Evolutionary conservation across 306 rosid species (phyloP).

Genomic region (Mimosa pudica): DNA sequence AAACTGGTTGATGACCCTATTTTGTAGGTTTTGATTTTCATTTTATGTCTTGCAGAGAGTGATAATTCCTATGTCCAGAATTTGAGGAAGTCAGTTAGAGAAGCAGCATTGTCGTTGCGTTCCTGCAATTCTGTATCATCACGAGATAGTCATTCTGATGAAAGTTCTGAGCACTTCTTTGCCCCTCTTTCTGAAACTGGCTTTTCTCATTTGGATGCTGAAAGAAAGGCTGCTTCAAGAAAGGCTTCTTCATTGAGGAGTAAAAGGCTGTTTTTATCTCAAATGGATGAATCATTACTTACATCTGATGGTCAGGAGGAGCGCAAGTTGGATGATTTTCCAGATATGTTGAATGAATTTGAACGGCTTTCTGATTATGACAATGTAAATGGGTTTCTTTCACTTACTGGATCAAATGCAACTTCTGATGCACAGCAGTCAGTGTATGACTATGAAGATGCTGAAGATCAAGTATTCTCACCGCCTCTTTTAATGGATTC

Average conservation of each 20-base stretch:
- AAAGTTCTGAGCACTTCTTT: slow-evolving; percentile 84
- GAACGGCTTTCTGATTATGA: slow-evolving; percentile 75
- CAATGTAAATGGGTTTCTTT: slow-evolving; percentile 80
- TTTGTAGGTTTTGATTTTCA: slow-evolving; percentile 35
- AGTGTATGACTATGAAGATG: slow-evolving; percentile 71
- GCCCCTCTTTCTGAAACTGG: slow-evolving; percentile 78
- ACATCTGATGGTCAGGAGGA: slow-evolving; percentile 49
- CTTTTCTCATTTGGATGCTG: slow-evolving; percentile 66
- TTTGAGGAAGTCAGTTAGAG: slow-evolving; percentile 90
- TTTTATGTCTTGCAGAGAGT: slow-evolving; percentile 48
- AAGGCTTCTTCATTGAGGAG: slow-evolving; percentile 66
- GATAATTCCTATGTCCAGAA: slow-evolving; percentile 64
- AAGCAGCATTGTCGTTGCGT: slow-evolving; percentile 74
- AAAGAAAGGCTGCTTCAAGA: slow-evolving; percentile 55
- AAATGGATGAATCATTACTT: slow-evolving; percentile 50
- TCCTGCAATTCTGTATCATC: slow-evolving; percentile 61
- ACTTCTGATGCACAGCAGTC: slow-evolving; percentile 66
- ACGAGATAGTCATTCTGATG: slow-evolving; percentile 76
- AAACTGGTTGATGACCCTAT: slow-evolving; percentile 31
- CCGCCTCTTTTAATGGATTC: slow-evolving; percentile 90
- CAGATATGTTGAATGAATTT: slow-evolving; percentile 66
- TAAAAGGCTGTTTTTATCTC: slow-evolving; percentile 67
- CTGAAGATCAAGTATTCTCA: slow-evolving; percentile 84
- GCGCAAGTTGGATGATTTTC: slow-evolving; percentile 55
- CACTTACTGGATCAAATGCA: slow-evolving; percentile 66